These are phyloP conservation scores for Podila epigama DNA, from an alignment of 192 early-diverging fungal genomes.

Conservation along the genomic window DNA sequence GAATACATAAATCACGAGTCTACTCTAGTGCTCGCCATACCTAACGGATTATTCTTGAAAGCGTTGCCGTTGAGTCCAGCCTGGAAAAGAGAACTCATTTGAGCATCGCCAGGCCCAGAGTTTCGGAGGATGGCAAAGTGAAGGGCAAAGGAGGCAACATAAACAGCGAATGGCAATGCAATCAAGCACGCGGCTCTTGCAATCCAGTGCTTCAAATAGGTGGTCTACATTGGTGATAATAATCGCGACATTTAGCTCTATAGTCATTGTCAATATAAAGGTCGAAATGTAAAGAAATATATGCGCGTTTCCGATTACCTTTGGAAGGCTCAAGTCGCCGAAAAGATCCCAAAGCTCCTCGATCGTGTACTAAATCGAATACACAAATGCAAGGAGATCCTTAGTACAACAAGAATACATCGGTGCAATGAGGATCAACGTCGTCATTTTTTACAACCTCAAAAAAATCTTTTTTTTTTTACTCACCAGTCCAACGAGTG, in stretches of 20 bases:
- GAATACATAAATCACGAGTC: constrained; percentile 5
- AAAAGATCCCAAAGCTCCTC: constrained; percentile 92
- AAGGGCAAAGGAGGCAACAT: constrained; percentile 81
- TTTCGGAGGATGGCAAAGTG: constrained; percentile 89
- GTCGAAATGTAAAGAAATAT: too few relatives aligned
- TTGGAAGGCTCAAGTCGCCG: constrained; percentile 72
- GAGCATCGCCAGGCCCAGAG: constrained; percentile 86
- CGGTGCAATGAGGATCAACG: too few relatives aligned
- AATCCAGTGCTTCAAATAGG: constrained; percentile 85
- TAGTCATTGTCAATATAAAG: background rate
- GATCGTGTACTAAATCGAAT: constrained; percentile 72
- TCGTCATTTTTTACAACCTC: too few relatives aligned
- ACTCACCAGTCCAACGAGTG: constrained; percentile 78
- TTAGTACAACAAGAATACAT: too few relatives aligned
- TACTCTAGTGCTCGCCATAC: constrained; percentile 49
- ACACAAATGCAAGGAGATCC: background rate
- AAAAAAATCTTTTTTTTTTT: too few relatives aligned
- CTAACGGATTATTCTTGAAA: constrained; percentile 80
- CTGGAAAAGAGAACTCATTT: constrained; percentile 98
- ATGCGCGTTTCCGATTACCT: constrained; percentile 22
- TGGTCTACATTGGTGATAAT: constrained; percentile 36
- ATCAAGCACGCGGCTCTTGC: constrained; percentile 84
- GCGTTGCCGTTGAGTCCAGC: constrained; percentile 84
- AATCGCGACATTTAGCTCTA: constrained; percentile 5
- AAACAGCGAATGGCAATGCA: constrained; percentile 81